A percentile compares a stretch with the other conserved stretches of the same genome.
These are phyloP conservation scores for Dovyalis caffra DNA, from an alignment of 345 rosid genomes.

Conservation along the genomic window DNA sequence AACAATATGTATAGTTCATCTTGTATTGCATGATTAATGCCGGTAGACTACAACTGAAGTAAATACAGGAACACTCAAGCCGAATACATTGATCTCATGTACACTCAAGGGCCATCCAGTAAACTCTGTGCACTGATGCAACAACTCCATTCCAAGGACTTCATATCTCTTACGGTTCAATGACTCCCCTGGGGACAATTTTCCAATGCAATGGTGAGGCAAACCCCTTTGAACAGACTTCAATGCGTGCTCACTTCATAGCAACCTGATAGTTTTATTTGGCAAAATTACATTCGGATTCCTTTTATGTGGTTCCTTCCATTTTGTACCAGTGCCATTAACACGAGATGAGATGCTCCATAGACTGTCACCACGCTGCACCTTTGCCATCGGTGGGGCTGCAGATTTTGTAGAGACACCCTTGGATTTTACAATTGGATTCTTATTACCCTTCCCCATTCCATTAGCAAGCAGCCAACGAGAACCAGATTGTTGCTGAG, in stretches of 20 bases:
- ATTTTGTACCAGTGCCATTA: slow-evolving; percentile 53
- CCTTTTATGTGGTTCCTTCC: slow-evolving; percentile 59
- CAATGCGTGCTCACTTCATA: slow-evolving; percentile 20
- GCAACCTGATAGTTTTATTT: slow-evolving; percentile 34
- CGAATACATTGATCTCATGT: not conserved
- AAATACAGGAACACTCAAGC: slow-evolving; percentile 11
- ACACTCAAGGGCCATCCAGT: not conserved
- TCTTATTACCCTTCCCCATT: slow-evolving; percentile 83
- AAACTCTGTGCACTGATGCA: not conserved
- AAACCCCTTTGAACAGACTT: not conserved
- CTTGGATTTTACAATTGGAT: slow-evolving; percentile 58
- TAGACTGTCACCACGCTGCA: slow-evolving; percentile 57
- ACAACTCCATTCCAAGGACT: not conserved
- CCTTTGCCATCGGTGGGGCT: slow-evolving; percentile 37
- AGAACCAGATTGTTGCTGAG: slow-evolving; percentile 85
- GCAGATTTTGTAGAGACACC: slow-evolving; percentile 36
- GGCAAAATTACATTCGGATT: slow-evolving; percentile 59
- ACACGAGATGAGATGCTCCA: slow-evolving; percentile 82
- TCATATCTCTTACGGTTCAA: not conserved
- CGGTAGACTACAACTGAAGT: not conserved
- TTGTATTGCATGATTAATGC: slow-evolving; percentile 7
- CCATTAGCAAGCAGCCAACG: slow-evolving; percentile 93
- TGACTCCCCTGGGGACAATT: not conserved
- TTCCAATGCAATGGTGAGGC: not conserved
- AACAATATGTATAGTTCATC: slow-evolving; percentile 4